Percentiles rank a stretch among this genome's conserved stretches.
phyloP scores from a whole-genome alignment of 2,329 filamentous ascomycete species.

The Trichoderma guizhouense region DNA sequence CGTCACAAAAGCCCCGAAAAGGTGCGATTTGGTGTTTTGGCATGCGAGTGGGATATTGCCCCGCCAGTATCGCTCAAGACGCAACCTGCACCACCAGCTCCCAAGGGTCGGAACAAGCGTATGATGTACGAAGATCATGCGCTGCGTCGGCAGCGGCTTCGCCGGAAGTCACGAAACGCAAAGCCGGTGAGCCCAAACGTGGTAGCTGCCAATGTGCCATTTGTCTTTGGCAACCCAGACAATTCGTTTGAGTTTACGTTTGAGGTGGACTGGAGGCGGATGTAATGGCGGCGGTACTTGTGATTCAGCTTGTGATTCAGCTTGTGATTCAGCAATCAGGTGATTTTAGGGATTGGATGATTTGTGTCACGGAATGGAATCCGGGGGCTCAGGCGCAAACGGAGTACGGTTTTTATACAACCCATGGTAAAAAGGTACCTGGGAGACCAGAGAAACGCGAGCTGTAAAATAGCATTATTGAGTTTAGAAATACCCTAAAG shows the following conservation, averaged over 20 bases:
- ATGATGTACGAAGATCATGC: conserved; percentile 25
- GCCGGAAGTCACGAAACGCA: neutral
- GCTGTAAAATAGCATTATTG: neutral
- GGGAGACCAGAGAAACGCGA: neutral
- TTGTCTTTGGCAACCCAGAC: conserved; percentile 25
- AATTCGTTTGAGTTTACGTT: conserved; percentile 29
- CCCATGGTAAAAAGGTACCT: neutral
- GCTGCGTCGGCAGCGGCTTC: conserved; percentile 20
- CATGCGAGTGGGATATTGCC: conserved; percentile 39
- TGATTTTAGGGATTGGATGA: neutral
- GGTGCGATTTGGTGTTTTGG: conserved; percentile 42
- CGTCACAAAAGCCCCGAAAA: conserved; percentile 33
- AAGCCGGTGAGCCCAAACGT: conserved; percentile 6
- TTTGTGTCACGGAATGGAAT: neutral
- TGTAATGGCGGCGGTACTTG: neutral
- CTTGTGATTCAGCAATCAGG: neutral
- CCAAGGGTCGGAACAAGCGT: conserved; percentile 30
- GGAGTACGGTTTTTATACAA: neutral
- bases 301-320: too few species aligned
- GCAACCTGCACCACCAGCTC: conserved; percentile 18
- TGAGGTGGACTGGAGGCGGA: conserved; percentile 19
- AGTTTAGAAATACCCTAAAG: conserved; percentile 10
- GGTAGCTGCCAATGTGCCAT: conserved; percentile 20
- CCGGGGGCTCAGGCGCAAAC: neutral
- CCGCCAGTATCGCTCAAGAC: conserved; percentile 21